Base-by-base conservation (phyloP, 306 rosid genomes). In the Dryas octopetala region DNA sequence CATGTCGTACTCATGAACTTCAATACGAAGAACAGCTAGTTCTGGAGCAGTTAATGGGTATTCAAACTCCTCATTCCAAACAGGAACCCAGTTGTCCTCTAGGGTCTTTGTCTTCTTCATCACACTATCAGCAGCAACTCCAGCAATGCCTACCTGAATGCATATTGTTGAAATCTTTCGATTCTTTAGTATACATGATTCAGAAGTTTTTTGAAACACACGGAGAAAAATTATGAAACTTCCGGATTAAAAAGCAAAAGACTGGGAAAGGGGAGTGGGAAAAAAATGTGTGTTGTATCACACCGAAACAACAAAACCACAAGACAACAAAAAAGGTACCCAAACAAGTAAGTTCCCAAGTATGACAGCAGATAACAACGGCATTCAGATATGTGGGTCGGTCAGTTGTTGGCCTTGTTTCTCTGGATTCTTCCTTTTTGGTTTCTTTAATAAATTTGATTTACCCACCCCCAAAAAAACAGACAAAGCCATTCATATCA, bases 1-100 rank as follows among this genome's bases (percentile, higher is more conserved):
- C 97, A 90, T 83, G 92, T 96, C 99, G 9, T 96, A 88, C 83
- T 96, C 98, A 5, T 90, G 99, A 78, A 92, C 99, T 86, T 96
- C 99, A 5, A 96, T 79, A 9, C 98, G 93, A 68, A 96, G 92
- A 63, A 96, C 59, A 43, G 99, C 98, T 6, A 96, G 68, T 78
- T 96, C 98, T 0, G 99, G 99, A 79, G 88, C 91, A 0, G 87
- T 80, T 5, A 92, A 82, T 4, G 92, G 97, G 67, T 92, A 92
- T 77, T 86, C 96, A 41, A 92, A 92, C 50, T 8, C 73, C 75
- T 96, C 98, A 62, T 89, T 83, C 99, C 99, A 96, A 4, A 83
- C 73, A 13, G 99, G 99, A 52, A 84, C 70, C 99, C 99, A 96
- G 68, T 90, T 79, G 74, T 96, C 99, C 80, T 90, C 97, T 71